These are phyloP conservation scores for Camellia japonica DNA, from an alignment of 148 eudicot species.

Conservation along the genomic window DNA sequence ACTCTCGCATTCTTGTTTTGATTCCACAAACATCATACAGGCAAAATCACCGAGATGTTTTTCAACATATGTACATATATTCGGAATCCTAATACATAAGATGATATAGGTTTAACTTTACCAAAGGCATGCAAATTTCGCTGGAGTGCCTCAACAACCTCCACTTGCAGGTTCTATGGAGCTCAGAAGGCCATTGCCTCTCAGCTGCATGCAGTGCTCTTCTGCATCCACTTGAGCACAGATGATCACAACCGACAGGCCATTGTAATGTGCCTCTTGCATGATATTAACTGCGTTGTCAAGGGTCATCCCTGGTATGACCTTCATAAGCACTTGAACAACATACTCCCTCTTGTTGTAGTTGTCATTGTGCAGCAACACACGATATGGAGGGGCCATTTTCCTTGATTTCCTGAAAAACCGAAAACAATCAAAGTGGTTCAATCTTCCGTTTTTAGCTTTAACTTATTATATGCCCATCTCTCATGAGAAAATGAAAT, in stretches of 20 bases:
- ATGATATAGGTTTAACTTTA: not conserved
- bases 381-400: slow-evolving; percentile 84
- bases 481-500: not conserved
- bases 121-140: not conserved
- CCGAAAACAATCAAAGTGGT: not conserved
- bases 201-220: slow-evolving; percentile 81
- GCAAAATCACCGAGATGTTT: not conserved
- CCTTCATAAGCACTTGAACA: slow-evolving; percentile 96
- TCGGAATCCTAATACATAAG: not conserved
- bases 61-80: not conserved
- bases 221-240: slow-evolving; percentile 46
- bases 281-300: slow-evolving; percentile 89
- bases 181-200: slow-evolving; percentile 82
- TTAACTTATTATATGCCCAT: not conserved
- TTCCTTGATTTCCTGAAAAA: slow-evolving; percentile 71
- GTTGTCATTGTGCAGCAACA: slow-evolving; percentile 89
- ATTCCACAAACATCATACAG: slow-evolving; percentile 14
- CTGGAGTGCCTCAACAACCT: slow-evolving; percentile 42
- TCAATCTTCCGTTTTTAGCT: not conserved
- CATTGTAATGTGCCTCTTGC: slow-evolving; percentile 39
- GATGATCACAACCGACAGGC: slow-evolving; percentile 10
- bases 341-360: slow-evolving; percentile 95
- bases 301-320: slow-evolving; percentile 89
- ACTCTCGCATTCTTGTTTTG: not conserved
- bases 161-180: slow-evolving; percentile 85